A percentile compares a stretch with the other conserved stretches of the same genome.
phyloP scores from a whole-genome alignment of 2,329 filamentous ascomycete genomes.

The Penicillium italicum region DNA sequence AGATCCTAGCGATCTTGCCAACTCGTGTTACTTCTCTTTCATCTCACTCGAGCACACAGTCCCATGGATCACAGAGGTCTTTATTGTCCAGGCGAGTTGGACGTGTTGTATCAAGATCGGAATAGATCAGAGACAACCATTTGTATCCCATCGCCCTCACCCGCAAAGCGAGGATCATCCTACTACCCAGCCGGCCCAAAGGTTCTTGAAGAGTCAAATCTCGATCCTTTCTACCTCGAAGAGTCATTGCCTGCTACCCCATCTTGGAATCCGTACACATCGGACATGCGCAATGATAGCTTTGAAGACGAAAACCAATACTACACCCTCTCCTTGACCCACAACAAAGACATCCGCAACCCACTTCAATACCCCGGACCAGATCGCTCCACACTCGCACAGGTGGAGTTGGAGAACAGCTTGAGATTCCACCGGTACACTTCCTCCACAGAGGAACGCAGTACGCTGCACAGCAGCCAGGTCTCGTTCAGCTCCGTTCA shows the following conservation, averaged over 20 bases:
- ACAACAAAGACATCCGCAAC: constrained; percentile 15
- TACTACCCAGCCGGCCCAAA: constrained; percentile 30
- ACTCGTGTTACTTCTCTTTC: constrained; percentile 11
- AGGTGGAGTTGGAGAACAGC: constrained; percentile 32
- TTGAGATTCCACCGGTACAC: constrained; percentile 29
- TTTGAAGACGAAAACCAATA: constrained; percentile 31
- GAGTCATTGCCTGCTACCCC: constrained; percentile 30
- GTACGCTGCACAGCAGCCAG: constrained; percentile 29
- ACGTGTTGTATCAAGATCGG: constrained; percentile 30
- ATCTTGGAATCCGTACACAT: constrained; percentile 25
- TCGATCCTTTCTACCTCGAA: constrained; percentile 41
- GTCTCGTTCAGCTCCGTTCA: constrained; percentile 35
- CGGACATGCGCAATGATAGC: constrained; percentile 32
- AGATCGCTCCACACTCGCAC: constrained; percentile 32
- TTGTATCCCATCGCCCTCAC: constrained; percentile 27
- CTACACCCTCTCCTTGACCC: constrained; percentile 31
- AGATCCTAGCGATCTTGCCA: constrained; percentile 9
- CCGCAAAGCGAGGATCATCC: constrained; percentile 30
- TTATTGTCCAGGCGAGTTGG: constrained; percentile 33
- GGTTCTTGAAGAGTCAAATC: constrained; percentile 34
- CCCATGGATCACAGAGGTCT: constrained; percentile 38
- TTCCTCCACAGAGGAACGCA: constrained; percentile 21
- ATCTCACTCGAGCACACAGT: constrained; percentile 26
- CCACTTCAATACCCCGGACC: constrained; percentile 15
- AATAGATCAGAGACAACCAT: constrained; percentile 34